Evolutionary conservation across 1,284 basidiomycete species (phyloP), one percentile per base, ranked within the genome.

Genomic region (Cryptococcus depauperatus): DNA sequence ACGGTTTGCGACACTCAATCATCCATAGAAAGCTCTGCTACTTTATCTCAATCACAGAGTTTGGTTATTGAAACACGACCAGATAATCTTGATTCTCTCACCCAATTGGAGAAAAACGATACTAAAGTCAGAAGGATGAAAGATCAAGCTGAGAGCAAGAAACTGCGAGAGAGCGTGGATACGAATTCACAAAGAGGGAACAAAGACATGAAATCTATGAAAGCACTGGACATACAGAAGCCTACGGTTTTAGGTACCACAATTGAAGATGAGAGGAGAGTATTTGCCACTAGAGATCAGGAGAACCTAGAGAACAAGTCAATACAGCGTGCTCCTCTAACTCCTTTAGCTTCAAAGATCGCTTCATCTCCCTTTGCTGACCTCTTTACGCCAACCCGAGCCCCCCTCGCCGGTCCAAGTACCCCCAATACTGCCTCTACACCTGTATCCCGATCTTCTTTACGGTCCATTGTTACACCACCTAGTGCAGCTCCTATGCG

Each of bases 331-430:
- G 10, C 29, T 25, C 19, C 35, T 10, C 23, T 22, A 14, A 37
- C 11, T 8, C 35, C 35, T 10, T 22, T 37, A 21, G 35, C 35
- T 9, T 37, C 26, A n/a, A 40, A 40, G 26, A 11, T 40, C 13
- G 22, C 38, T 7, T n/a, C 26, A 16, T 42, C 57, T 13, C 60
- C 63, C 1, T 62, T 63, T 34, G 52, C 46, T 18, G 44, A 57
- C 26, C 43, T 63, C 13, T 61, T 63, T 25, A 48, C 44, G 16
- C 56, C 57, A 5, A 55, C 60, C 19, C 30, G 7, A 14, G 30
- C 40, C n/a, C 26, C 50, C 26, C 14, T 27, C 9, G 25, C 41
- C 11, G 18, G 44, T 3, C 41, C 41, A 14, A 26, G 29, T 16
- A 25, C 42, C n/a, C 35, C 34, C 11, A 37, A 18, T 9, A 35